Evolutionary conservation across 1,284 basidiomycete genomes (phyloP).

Genomic region (Cutaneotrichosporon sp.): DNA sequence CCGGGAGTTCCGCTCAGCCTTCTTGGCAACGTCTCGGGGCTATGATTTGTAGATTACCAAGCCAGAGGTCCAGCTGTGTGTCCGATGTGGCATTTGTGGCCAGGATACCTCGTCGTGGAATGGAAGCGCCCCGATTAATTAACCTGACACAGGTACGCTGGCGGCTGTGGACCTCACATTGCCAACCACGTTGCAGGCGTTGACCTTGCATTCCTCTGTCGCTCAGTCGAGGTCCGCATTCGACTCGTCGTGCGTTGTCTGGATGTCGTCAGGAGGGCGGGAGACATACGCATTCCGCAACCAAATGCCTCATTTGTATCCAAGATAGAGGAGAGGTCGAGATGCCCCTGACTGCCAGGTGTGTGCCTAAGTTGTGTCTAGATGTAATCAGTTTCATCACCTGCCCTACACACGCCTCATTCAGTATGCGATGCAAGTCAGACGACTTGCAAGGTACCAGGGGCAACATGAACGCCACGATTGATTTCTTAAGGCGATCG

Average conservation of each 20-base stretch:
- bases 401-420: neutral
- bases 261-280: neutral
- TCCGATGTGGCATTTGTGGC: neutral
- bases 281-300: neutral
- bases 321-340: neutral
- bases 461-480: neutral
- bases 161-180: neutral
- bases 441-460: neutral
- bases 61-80: neutral
- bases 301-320: neutral
- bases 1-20: neutral
- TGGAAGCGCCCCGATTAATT: neutral
- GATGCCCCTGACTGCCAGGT: neutral
- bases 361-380: neutral
- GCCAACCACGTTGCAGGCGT: neutral
- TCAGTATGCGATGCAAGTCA: neutral
- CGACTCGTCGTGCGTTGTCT: neutral
- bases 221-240: neutral
- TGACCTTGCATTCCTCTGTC: neutral
- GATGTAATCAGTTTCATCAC: neutral
- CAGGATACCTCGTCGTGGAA: neutral
- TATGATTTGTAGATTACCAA: neutral
- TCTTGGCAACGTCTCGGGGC: neutral
- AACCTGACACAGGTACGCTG: neutral
- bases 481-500: neutral